Percentiles rank a stretch among this genome's conserved stretches.
These are phyloP conservation scores for Venturia nashicola DNA, from an alignment of 2,329 filamentous ascomycete genomes.

Conservation along the genomic window DNA sequence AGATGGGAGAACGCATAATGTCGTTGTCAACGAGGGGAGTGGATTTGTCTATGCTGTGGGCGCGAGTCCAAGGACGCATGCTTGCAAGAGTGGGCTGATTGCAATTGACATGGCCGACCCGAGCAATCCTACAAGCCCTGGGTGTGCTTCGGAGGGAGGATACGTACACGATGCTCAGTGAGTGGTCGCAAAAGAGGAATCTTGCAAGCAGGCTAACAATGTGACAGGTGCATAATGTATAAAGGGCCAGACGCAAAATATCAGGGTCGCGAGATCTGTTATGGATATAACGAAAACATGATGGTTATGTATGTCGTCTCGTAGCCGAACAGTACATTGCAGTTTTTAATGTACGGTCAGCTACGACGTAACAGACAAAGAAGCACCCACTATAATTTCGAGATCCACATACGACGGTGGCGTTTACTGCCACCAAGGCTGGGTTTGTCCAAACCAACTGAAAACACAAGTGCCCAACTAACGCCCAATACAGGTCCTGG, in stretches of 20 bases:
- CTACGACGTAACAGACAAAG: slow-evolving; percentile 41
- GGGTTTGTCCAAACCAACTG: slow-evolving; percentile 14
- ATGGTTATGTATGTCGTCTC: slow-evolving; percentile 26
- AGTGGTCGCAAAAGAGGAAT: slow-evolving; percentile 21
- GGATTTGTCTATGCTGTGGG: slow-evolving; percentile 33
- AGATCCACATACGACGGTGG: slow-evolving; percentile 43
- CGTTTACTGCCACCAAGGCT: slow-evolving; percentile 48
- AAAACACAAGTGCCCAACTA: background rate
- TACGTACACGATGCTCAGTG: slow-evolving; percentile 53
- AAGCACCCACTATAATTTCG: slow-evolving; percentile 34
- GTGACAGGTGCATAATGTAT: slow-evolving; percentile 23
- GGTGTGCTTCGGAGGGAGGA: slow-evolving; percentile 43
- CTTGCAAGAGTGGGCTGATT: slow-evolving; percentile 44
- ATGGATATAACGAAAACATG: slow-evolving; percentile 42
- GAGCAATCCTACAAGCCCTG: slow-evolving; percentile 39
- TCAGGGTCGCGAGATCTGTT: slow-evolving; percentile 41
- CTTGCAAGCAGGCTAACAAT: background rate
- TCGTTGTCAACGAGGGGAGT: slow-evolving; percentile 37
- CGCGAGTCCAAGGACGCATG: slow-evolving; percentile 26
- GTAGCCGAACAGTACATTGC: background rate
- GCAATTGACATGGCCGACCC: slow-evolving; percentile 46
- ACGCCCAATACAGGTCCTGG: slow-evolving; percentile 24
- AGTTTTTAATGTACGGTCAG: background rate
- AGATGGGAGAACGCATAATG: slow-evolving; percentile 37
- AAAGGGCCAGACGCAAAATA: slow-evolving; percentile 38